phyloP scores from a whole-genome alignment of 2,329 filamentous ascomycete species.

The Penicillium sp. region DNA sequence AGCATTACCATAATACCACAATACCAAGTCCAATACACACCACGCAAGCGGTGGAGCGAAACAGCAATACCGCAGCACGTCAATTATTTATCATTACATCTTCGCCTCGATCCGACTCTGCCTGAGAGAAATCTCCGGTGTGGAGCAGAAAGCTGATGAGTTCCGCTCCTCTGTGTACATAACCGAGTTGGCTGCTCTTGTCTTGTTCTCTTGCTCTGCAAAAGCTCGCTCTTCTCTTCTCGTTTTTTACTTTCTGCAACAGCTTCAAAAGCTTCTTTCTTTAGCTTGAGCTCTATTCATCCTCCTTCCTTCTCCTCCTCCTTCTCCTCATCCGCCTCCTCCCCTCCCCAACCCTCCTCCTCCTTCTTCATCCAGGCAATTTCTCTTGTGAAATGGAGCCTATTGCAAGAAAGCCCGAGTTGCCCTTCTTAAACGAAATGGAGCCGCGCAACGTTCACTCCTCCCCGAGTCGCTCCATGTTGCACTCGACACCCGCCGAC shows the following conservation, averaged over 20 bases:
- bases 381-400: conserved; percentile 19
- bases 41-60: too few species aligned
- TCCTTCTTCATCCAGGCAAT: background rate
- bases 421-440: conserved; percentile 31
- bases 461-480: conserved; percentile 42
- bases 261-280: conserved; percentile 13
- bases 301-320: background rate
- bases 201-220: background rate
- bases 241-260: too few species aligned
- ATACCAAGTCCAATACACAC: too few species aligned
- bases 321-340: background rate
- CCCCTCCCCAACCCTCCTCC: background rate
- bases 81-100: conserved; percentile 1
- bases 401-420: conserved; percentile 29
- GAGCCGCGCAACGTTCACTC: conserved; percentile 26
- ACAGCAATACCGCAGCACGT: too few species aligned
- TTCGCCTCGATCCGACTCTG: conserved; percentile 20
- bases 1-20: too few species aligned
- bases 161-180: conserved; percentile 15
- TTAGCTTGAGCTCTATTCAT: conserved; percentile 8
- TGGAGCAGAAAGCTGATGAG: conserved; percentile 11
- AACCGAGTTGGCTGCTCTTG: conserved; percentile 10
- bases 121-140: conserved; percentile 16
- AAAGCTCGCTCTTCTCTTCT: conserved; percentile 13
- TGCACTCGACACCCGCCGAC: conserved; percentile 60